A percentile compares a stretch with the other conserved stretches of the same genome.
phyloP scores from a whole-genome alignment of 2,329 filamentous ascomycete species.

The Aureobasidium zeae region DNA sequence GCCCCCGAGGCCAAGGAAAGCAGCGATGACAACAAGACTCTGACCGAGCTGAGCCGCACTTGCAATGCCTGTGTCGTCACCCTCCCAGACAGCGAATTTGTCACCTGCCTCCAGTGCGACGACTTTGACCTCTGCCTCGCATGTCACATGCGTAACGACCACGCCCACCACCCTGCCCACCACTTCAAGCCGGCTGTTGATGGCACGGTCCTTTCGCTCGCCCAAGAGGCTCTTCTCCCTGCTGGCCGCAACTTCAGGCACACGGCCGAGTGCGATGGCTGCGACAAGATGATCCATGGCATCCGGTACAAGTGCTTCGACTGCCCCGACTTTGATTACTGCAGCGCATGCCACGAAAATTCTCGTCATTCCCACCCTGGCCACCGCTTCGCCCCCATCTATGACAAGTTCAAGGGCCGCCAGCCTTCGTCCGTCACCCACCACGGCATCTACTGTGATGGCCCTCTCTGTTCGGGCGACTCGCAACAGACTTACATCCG shows the following conservation, averaged over 20 bases:
- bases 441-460: slow-evolving; percentile 86
- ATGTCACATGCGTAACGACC: slow-evolving; percentile 66
- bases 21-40: slow-evolving; percentile 35
- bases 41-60: slow-evolving; percentile 44
- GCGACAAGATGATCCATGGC: slow-evolving; percentile 77
- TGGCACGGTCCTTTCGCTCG: slow-evolving; percentile 50
- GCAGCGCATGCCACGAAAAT: slow-evolving; percentile 61
- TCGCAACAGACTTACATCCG: slow-evolving; percentile 54
- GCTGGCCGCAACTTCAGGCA: slow-evolving; percentile 76
- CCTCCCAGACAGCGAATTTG: slow-evolving; percentile 66
- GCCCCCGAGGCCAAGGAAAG: slow-evolving; percentile 29
- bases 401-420: slow-evolving; percentile 40
- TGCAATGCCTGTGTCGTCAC: slow-evolving; percentile 61
- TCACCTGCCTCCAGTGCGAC: slow-evolving; percentile 75
- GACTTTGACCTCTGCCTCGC: slow-evolving; percentile 86
- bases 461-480: slow-evolving; percentile 66
- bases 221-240: slow-evolving; percentile 59
- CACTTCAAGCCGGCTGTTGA: slow-evolving; percentile 61
- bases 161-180: slow-evolving; percentile 88
- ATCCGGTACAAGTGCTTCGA: slow-evolving; percentile 93
- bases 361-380: slow-evolving; percentile 62
- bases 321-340: slow-evolving; percentile 98
- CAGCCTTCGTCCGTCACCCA: slow-evolving; percentile 57
- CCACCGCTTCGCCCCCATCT: slow-evolving; percentile 84
- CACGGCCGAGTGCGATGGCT: slow-evolving; percentile 88